Evolutionary conservation across 2,329 filamentous ascomycete genomes (phyloP), one percentile per base, ranked within the genome.

Genomic region (Cadophora luteo-olivacea): DNA sequence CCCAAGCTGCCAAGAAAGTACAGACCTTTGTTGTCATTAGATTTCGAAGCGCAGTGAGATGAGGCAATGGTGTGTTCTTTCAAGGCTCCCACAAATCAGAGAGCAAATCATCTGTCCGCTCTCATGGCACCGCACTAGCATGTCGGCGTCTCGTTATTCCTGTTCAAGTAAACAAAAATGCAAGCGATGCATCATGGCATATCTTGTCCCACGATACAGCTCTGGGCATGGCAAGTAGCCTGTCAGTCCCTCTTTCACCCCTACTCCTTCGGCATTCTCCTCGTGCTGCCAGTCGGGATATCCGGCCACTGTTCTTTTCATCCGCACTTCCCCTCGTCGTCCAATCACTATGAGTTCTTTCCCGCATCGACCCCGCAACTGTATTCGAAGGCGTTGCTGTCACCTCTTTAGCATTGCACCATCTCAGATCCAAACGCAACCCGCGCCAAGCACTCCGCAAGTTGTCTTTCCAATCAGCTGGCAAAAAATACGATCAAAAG

Each of bases 401-500:
- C 54, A 36, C 19, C 54, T 57, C 32, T 57, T 32, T 29, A 38
- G 14, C 8, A 22, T 12, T 33, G 7, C 32, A 5, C n/a, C 5
- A n/a, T 54, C 24, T 29, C 11, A 29, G 16, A 57, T 14, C 32
- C 25, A 55, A 55, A 38, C 36, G 9, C 41, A 19, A 16, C 14
- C 19, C 8, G 24, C 14, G 49, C 49, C 49, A 52, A 52, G 49
- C 22, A 54, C 11, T 25, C 51, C 29, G 12, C 24, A 54, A 14
- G 16, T 29, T 25, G 25, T 54, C 11, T 12, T 54, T 16, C 51
- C 24, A 54, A 54, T 54, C 51, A 54, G 51, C 24, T 29, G 25
- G 11, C 24, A 54, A 25, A 54, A 54, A 8, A 54, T 54, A 54
- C 51, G 24, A 29, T 54, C 51, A 54, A 11, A 54, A 54, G 51